phyloP scores from a whole-genome alignment of 2,329 filamentous ascomycete genomes.

The Ascochyta fabae region DNA sequence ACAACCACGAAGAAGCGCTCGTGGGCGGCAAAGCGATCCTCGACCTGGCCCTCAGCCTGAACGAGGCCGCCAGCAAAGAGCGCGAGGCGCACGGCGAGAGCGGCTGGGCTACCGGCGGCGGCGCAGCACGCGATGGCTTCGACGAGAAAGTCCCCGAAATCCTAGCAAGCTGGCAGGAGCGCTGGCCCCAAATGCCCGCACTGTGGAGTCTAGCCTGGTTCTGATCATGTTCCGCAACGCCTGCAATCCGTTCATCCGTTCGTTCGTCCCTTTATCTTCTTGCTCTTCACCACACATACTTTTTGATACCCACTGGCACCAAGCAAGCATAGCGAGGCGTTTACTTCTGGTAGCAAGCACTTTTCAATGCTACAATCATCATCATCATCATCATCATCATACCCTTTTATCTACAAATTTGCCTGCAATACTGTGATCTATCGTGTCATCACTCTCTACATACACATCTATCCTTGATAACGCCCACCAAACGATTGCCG shows the following conservation, averaged over 20 bases:
- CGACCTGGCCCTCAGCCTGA: constrained; percentile 85
- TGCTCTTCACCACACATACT: background rate
- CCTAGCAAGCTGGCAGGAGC: constrained; percentile 89
- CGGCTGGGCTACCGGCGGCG: constrained; percentile 69
- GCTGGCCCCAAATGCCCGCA: constrained; percentile 88
- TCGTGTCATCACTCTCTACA: no score
- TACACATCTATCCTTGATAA: no score
- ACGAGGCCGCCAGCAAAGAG: constrained; percentile 80
- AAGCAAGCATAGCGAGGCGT: constrained; percentile 31
- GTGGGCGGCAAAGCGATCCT: constrained; percentile 90
- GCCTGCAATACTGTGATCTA: no score
- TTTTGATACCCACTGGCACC: constrained; percentile 27
- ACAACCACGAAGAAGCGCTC: constrained; percentile 96
- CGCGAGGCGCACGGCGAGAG: constrained; percentile 67
- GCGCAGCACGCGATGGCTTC: constrained; percentile 73
- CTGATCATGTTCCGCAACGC: constrained; percentile 48
- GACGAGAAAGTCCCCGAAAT: constrained; percentile 94
- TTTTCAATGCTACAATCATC: no score
- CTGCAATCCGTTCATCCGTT: constrained; percentile 1
- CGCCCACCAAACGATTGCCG: no score
- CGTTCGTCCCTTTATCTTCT: background rate
- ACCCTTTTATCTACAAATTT: no score
- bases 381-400: no score
- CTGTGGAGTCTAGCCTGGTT: constrained; percentile 97
- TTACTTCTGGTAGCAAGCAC: background rate